Percentiles rank a stretch among this genome's conserved stretches.
phyloP scores from a whole-genome alignment of 306 rosid genomes.

The Oxytropis ochrocephala region DNA sequence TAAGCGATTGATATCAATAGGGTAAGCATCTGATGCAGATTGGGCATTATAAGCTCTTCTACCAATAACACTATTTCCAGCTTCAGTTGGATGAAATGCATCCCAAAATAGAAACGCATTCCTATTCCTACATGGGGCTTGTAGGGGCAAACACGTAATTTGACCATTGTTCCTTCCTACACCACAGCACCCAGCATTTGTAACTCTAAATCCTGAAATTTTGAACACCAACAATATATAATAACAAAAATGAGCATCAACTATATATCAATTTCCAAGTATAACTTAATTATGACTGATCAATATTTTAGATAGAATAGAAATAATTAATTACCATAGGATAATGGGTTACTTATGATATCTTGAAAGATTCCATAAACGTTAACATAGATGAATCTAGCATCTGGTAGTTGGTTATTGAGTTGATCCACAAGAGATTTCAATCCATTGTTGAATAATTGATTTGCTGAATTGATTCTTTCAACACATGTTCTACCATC shows the following conservation, averaged over 20 bases:
- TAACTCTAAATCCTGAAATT: slow-evolving; percentile 56
- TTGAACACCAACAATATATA: neutral
- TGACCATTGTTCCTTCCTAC: slow-evolving; percentile 94
- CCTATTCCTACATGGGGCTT: slow-evolving; percentile 74
- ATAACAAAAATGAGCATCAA: neutral
- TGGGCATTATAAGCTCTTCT: slow-evolving; percentile 70
- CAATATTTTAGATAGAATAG: too few species aligned
- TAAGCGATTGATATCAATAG: slow-evolving; percentile 58
- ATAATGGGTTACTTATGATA: slow-evolving; percentile 49
- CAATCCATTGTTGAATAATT: slow-evolving; percentile 61
- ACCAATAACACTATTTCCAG: slow-evolving; percentile 49
- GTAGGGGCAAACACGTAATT: slow-evolving; percentile 73
- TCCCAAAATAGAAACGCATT: slow-evolving; percentile 74
- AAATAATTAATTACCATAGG: slow-evolving; percentile 48
- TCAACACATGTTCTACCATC: slow-evolving; percentile 76
- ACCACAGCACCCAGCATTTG: slow-evolving; percentile 84
- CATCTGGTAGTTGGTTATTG: slow-evolving; percentile 59
- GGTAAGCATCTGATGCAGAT: slow-evolving; percentile 82
- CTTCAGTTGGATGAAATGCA: slow-evolving; percentile 90
- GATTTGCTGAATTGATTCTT: slow-evolving; percentile 74
- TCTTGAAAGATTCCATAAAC: slow-evolving; percentile 75
- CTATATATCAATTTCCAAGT: neutral
- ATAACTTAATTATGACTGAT: too few species aligned
- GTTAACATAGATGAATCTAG: slow-evolving; percentile 57
- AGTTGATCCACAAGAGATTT: slow-evolving; percentile 56